phyloP scores from a whole-genome alignment of 352 stramenopile species.

The Aphanomyces stellatus region DNA sequence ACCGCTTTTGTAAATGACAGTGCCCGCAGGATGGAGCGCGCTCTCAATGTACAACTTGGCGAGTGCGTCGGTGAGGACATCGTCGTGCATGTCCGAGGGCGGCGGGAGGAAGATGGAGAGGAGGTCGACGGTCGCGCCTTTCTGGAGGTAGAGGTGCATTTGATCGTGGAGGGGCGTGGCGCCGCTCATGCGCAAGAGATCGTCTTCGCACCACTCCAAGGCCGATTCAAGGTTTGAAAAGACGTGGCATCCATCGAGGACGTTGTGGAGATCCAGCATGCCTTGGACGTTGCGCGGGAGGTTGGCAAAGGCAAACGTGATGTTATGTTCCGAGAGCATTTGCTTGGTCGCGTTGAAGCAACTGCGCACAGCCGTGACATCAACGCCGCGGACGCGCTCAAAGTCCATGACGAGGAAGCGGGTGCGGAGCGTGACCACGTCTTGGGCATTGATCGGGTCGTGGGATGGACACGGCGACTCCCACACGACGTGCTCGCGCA shows the following conservation, averaged over 20 bases:
- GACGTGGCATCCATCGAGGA: slow-evolving; percentile 68
- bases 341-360: slow-evolving; percentile 84
- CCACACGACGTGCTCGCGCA: slow-evolving; percentile 73
- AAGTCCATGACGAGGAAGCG: slow-evolving; percentile 87
- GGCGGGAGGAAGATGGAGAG: slow-evolving; percentile 64
- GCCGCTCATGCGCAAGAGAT: slow-evolving; percentile 54
- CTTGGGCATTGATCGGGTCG: slow-evolving; percentile 20
- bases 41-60: slow-evolving; percentile 64
- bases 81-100: slow-evolving; percentile 21
- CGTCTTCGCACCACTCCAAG: slow-evolving; percentile 81
- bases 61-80: slow-evolving; percentile 32
- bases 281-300: slow-evolving; percentile 57
- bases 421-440: slow-evolving; percentile 66
- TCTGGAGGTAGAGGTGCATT: slow-evolving; percentile 24
- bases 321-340: slow-evolving; percentile 61
- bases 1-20: slow-evolving; percentile 51
- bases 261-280: slow-evolving; percentile 66
- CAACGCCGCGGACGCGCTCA: slow-evolving; percentile 78
- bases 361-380: slow-evolving; percentile 78
- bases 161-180: slow-evolving; percentile 53
- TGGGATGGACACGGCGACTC: slow-evolving; percentile 9
- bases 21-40: slow-evolving; percentile 48
- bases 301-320: slow-evolving; percentile 64
- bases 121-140: slow-evolving; percentile 39
- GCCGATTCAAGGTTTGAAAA: slow-evolving; percentile 77